These are phyloP conservation scores for Raddia distichophylla DNA, from an alignment of 176 grass and related monocot species.

Conservation along the genomic window DNA sequence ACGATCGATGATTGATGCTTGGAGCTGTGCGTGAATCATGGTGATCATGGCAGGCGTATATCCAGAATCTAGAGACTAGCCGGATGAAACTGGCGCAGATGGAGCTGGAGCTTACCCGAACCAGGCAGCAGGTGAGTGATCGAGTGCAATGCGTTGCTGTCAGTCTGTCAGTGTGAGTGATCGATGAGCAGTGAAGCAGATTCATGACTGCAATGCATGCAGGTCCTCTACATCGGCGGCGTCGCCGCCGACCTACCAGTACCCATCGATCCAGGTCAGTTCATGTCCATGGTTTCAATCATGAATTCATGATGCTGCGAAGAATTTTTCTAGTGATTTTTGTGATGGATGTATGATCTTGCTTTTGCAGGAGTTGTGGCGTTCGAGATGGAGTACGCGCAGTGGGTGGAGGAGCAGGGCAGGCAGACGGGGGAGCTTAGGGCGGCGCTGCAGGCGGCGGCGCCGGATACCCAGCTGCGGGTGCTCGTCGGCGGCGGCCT, in stretches of 20 bases:
- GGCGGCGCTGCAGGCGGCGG: constrained; percentile 42
- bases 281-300: no score
- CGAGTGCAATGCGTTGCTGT: neutral
- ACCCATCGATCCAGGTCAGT: constrained; percentile 58
- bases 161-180: neutral
- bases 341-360: neutral
- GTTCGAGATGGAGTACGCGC: constrained; percentile 74
- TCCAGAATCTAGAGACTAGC: constrained; percentile 90
- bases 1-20: neutral
- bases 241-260: constrained; percentile 33
- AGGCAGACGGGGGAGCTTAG: constrained; percentile 54
- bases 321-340: neutral
- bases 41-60: constrained; percentile 59
- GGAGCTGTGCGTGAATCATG: neutral
- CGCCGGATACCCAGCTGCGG: constrained; percentile 47
- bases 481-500: constrained; percentile 56
- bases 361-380: constrained; percentile 35
- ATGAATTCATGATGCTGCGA: no score
- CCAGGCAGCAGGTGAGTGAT: constrained; percentile 45
- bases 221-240: constrained; percentile 54
- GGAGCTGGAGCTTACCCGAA: constrained; percentile 70
- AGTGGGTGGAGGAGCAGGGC: constrained; percentile 71
- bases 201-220: constrained; percentile 26
- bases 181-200: neutral
- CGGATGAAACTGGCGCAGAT: constrained; percentile 71